A percentile compares a stretch with the other conserved stretches of the same genome.
Conservation (phyloP, 306 rosid species). For the Urtica urens region DNA sequence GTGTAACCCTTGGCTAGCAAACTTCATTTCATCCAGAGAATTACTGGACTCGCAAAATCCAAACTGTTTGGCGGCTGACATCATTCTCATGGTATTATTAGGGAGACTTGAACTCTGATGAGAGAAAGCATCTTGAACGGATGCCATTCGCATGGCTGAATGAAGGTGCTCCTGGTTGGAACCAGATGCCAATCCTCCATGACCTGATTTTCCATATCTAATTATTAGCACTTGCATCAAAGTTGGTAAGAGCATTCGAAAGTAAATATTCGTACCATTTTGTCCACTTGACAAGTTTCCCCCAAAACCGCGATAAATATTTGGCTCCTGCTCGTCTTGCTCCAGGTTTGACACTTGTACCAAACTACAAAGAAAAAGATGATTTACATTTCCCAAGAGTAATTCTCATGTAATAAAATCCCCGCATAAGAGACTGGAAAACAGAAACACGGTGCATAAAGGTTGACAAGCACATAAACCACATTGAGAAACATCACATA, state of each 20-base stretch:
- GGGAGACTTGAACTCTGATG: slow-evolving; percentile 38
- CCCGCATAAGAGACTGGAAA: neutral
- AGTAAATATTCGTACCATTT: slow-evolving; percentile 27
- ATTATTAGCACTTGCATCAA: too few relatives aligned
- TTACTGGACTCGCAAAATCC: slow-evolving; percentile 29
- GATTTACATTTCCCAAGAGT: neutral
- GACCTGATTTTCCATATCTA: slow-evolving; percentile 19
- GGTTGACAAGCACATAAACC: slow-evolving; percentile 8
- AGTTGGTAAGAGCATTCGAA: slow-evolving; percentile 10
- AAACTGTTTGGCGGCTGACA: slow-evolving; percentile 27
- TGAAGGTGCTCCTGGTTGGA: slow-evolving; percentile 42
- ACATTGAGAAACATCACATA: slow-evolving; percentile 8
- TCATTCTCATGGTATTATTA: slow-evolving; percentile 34
- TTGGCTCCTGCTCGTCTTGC: slow-evolving; percentile 40
- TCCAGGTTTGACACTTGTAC: slow-evolving; percentile 46
- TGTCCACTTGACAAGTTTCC: slow-evolving; percentile 31
- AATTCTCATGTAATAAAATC: neutral
- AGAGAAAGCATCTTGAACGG: slow-evolving; percentile 27
- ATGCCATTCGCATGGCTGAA: slow-evolving; percentile 29
- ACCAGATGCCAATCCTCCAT: slow-evolving; percentile 40
- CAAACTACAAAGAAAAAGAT: slow-evolving; percentile 37
- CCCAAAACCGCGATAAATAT: slow-evolving; percentile 31
- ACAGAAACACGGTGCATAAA: neutral
- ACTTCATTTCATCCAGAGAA: slow-evolving; percentile 33
- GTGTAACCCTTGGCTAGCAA: slow-evolving; percentile 29